Evolutionary conservation across 768 basidiomycete genomes (phyloP), one percentile per base, ranked within the genome.

Genomic region (Trametes villosa): DNA sequence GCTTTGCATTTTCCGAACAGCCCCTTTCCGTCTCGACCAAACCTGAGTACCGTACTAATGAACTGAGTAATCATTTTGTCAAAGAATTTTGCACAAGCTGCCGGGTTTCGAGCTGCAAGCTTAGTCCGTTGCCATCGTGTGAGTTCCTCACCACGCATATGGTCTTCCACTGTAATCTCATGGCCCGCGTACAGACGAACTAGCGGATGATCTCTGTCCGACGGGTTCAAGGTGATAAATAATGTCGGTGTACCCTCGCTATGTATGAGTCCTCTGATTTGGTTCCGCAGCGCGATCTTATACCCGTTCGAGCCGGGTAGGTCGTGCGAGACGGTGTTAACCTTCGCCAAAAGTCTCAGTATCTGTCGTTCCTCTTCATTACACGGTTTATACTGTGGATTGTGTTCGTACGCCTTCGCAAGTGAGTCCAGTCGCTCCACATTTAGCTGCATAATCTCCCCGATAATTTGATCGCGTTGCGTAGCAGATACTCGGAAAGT

Each of bases 1-100:
- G 64, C 67, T 13, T 41, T 27, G 27, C 46, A 47, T 15, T 30
- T 47, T 8, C 46, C 46, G 24, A 47, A 47, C 1, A 47, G 17
- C 1, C 46, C 46, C 15, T 27, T 27, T 4, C 29, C 29, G 2
- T n/a, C 8, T 30, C 29, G 6, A 5, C 29, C 46, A n/a, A 47
- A 31, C 2, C 53, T 4, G 1, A 54, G 40, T 2, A 54, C 29
- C 2, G 31, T 12, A 6, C n/a, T 13, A 11, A 54, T 44, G n/a
- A 54, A 54, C 3, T 31, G 13, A 29, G 27, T 20, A 11, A 54
- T 54, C 53, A 54, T 54, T n/a, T 9, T 44, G n/a, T 54, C 40
- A 13, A 54, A 54, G 29, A 54, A 54, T 8, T 22, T 17, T 4
- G 53, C 53, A 8, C 51, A 53, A 15, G 51, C 36, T 1, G 24